These are phyloP conservation scores for Jatropha curcas DNA, from an alignment of 345 rosid species.

Conservation along the genomic window DNA sequence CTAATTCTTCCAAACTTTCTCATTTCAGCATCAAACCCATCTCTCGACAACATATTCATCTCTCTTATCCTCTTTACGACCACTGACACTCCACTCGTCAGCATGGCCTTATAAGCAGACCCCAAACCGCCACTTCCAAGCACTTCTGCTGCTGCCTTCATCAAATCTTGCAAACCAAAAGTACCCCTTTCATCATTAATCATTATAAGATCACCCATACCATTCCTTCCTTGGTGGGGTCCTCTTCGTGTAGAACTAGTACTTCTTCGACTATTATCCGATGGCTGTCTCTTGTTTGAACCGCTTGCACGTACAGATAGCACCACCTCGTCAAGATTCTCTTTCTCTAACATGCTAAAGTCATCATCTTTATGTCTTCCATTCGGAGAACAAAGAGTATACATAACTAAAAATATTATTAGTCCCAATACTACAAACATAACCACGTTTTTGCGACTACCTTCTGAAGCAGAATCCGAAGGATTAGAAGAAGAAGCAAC, in stretches of 20 bases:
- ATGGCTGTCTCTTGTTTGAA: conserved; percentile 24
- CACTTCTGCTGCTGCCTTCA: conserved; percentile 93
- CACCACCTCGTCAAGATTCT: conserved; percentile 31
- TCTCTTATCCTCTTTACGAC: conserved; percentile 88
- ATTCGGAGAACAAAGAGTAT: not conserved
- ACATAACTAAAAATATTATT: not conserved
- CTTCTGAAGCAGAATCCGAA: too few relatives aligned
- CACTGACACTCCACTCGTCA: conserved; percentile 67
- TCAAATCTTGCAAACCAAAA: conserved; percentile 71
- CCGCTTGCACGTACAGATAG: conserved; percentile 42
- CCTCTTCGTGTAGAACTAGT: conserved; percentile 25
- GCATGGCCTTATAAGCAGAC: conserved; percentile 81
- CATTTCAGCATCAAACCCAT: conserved; percentile 68
- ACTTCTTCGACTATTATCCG: conserved; percentile 35
- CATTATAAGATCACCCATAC: conserved; percentile 50
- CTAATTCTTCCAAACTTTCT: conserved; percentile 57
- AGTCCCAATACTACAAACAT: conserved; percentile 7
- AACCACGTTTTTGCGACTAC: not conserved
- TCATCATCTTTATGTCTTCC: conserved; percentile 33
- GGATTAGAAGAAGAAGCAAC: not conserved
- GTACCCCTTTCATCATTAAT: conserved; percentile 63
- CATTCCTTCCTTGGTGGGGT: conserved; percentile 17
- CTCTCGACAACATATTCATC: conserved; percentile 60
- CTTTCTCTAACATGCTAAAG: conserved; percentile 52
- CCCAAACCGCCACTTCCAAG: conserved; percentile 86